Conservation (phyloP, 1,284 basidiomycete genomes). For the Volvariella surrecta region DNA sequence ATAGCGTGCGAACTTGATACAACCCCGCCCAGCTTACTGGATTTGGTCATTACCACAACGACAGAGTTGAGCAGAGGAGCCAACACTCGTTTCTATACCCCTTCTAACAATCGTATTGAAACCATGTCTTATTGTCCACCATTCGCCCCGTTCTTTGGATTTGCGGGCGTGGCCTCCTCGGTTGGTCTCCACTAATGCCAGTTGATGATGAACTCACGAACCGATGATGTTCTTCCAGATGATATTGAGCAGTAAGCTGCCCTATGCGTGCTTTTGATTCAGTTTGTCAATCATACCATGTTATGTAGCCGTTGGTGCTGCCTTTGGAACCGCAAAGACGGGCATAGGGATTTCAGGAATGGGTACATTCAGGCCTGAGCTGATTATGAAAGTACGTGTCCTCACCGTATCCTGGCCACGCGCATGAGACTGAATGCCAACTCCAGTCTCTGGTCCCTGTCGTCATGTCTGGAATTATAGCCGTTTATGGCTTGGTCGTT, state of each 20-base stretch:
- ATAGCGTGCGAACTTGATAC: too few relatives aligned
- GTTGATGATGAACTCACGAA: conserved; percentile 2
- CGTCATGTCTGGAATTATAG: conserved; percentile 82
- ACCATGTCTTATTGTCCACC: conserved; percentile 66
- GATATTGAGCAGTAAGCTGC: conserved; percentile 70
- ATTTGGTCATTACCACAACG: too few relatives aligned
- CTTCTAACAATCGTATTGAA: neutral
- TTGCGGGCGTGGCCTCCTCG: conserved; percentile 75
- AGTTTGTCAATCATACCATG: conserved; percentile 6
- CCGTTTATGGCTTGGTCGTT: conserved; percentile 74
- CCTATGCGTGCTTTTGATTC: conserved; percentile 1
- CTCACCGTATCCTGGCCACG: neutral
- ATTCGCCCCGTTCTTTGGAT: conserved; percentile 81
- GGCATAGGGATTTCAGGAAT: conserved; percentile 97
- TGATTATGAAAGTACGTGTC: conserved; percentile 88
- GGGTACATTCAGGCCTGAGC: conserved; percentile 89
- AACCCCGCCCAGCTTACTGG: too few relatives aligned
- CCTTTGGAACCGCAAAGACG: conserved; percentile 94
- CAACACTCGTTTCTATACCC: neutral
- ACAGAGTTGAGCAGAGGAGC: too few relatives aligned
- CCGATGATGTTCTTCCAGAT: conserved; percentile 43
- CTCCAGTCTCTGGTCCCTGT: conserved; percentile 84
- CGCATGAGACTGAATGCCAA: conserved; percentile 1
- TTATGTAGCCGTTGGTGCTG: conserved; percentile 77
- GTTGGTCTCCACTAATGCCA: conserved; percentile 34